Base-by-base conservation (phyloP, 208 protist species). In the Tetramitus jugosus region DNA sequence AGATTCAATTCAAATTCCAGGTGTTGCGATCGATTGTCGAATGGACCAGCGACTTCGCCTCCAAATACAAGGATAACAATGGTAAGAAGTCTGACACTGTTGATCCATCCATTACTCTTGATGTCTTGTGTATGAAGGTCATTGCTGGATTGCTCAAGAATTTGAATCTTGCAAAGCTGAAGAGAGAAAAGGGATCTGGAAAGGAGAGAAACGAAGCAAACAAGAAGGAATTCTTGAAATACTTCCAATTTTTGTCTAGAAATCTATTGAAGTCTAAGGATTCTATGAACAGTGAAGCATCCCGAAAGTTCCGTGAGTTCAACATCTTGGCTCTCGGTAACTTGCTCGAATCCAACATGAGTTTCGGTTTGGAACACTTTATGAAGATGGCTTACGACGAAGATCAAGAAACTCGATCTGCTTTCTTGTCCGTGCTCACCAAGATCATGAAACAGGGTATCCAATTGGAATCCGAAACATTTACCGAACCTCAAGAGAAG, bases 401-500 rank as follows among this genome's bases (percentile, higher is more conserved):
- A 60, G 46, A 76, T 60, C 26, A 60, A 60, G 69, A 76, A 76
- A 43, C 46, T 40, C 8, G 69, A 20, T 35, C 45, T 43, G 42
- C 69, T 17, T 76, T 76, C 35, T 60, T 76, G n/a, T 17, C 2
- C 20, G 69, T 76, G 13, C 60, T 76, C 26, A 60, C 45, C 3
- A 52, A 52, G 13, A 29, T 76, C 3, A 60, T 60, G 46, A 76
- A 76, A 40, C 43, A 76, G 60, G 69, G 69, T 35, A 76, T 60
- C 31, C 7, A 76, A 61, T 76, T 76, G 29, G 67, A 74, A 37
- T 13, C 31, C 13, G 10, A 74, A 39, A 3, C 43, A 26, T 8
- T 39, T 10, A 8, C 3, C 23, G 45, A 43, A 31, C 2, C 29
- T 60, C 31, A 13, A 4, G 13, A 60, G 6, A 76, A 60, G 23